Evolutionary conservation across 176 grass and related monocot species (phyloP).

Genomic region (Otatea glauca): DNA sequence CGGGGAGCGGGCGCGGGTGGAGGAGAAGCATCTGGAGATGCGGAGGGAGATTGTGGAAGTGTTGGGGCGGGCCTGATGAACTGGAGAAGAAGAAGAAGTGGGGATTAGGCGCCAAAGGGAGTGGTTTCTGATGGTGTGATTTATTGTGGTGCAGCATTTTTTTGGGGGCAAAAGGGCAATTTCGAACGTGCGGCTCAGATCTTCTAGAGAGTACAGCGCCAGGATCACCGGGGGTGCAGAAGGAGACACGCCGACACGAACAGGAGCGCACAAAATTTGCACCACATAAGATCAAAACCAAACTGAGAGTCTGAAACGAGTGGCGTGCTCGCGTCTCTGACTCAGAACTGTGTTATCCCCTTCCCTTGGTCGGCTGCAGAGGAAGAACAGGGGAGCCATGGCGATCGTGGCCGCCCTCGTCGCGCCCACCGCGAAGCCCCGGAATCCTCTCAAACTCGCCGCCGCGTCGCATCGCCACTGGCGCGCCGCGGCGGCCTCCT

Average conservation of each 20-base stretch:
- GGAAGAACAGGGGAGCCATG: constrained; percentile 34
- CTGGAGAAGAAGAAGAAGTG: neutral
- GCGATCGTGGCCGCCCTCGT: constrained; percentile 50
- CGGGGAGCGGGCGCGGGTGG: neutral
- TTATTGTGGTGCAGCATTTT: constrained; percentile 49
- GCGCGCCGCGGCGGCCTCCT: constrained; percentile 57
- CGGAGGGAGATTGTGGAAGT: neutral
- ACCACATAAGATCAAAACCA: constrained; percentile 26
- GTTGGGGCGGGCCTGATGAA: neutral
- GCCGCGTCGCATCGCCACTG: constrained; percentile 34
- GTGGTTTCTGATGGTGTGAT: constrained; percentile 40
- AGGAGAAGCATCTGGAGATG: constrained; percentile 42
- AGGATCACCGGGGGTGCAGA: rapidly evolving
- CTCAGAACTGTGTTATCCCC: constrained; percentile 57
- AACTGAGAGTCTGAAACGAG: constrained; percentile 23
- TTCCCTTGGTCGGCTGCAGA: constrained; percentile 48
- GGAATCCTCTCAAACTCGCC: neutral
- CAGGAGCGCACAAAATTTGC: neutral
- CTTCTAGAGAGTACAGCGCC: too few relatives aligned
- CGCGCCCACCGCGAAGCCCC: constrained; percentile 25
- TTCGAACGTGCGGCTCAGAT: neutral
- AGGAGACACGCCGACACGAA: neutral
- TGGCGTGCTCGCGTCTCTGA: neutral
- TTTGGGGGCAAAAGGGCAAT: neutral
- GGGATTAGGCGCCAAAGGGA: constrained; percentile 58